These are phyloP conservation scores for Aspergillus sojae DNA, from an alignment of 2,329 filamentous ascomycete genomes.

Conservation along the genomic window DNA sequence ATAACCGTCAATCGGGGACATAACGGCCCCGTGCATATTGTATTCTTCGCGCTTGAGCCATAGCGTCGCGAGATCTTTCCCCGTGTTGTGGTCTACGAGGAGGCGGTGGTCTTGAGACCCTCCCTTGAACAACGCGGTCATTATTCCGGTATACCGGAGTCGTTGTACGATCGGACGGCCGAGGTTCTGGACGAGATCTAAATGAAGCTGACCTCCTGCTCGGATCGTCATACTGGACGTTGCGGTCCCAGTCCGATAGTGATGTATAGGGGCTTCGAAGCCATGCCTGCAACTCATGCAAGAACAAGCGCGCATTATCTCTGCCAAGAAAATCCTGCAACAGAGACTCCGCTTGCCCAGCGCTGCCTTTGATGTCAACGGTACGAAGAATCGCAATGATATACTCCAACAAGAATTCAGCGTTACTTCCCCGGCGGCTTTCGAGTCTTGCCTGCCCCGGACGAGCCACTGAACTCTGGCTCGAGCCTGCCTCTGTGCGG, in stretches of 20 bases:
- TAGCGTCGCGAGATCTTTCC: conserved; percentile 19
- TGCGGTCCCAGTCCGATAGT: conserved; percentile 76
- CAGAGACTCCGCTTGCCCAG: conserved; percentile 77
- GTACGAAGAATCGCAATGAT: conserved; percentile 81
- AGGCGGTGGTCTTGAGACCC: conserved; percentile 30
- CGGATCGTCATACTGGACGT: conserved; percentile 68
- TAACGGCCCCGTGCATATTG: conserved; percentile 37
- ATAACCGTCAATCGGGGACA: conserved; percentile 31
- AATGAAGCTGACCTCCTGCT: neutral
- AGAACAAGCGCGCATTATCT: conserved; percentile 71
- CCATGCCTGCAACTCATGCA: conserved; percentile 85
- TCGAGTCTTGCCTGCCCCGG: conserved; percentile 37
- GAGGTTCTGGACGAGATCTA: conserved; percentile 3
- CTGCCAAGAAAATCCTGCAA: conserved; percentile 76
- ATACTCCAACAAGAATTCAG: conserved; percentile 85
- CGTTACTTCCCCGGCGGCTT: conserved; percentile 63
- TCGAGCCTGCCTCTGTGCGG: conserved; percentile 31
- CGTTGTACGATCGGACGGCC: conserved; percentile 22
- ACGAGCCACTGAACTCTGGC: conserved; percentile 21
- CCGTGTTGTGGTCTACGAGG: conserved; percentile 13
- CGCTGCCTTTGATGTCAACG: conserved; percentile 77
- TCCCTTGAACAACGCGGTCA: conserved; percentile 22
- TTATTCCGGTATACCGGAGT: conserved; percentile 25
- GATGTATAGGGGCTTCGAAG: conserved; percentile 75
- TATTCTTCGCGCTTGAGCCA: conserved; percentile 27